Conservation (phyloP, 164 flowering plant species). For the Euptelea pleiosperma region DNA sequence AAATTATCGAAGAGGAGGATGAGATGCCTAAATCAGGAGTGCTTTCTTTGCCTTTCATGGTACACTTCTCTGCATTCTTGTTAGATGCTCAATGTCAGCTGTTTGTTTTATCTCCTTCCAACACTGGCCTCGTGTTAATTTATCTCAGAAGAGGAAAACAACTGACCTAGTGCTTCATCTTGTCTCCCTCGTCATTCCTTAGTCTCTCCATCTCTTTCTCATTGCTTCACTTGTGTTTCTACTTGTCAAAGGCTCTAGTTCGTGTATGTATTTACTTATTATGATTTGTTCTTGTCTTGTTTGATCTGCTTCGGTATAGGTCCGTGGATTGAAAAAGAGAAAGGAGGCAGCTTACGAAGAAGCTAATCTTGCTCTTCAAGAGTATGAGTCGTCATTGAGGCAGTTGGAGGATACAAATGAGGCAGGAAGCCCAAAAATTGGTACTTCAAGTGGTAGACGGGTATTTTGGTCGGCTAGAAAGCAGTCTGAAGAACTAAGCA, state of each 20-base stretch:
- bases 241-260: neutral
- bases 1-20: constrained; percentile 58
- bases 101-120: neutral
- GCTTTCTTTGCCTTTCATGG: constrained; percentile 89
- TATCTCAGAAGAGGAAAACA: neutral
- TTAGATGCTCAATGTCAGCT: neutral
- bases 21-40: constrained; percentile 68
- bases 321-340: constrained; percentile 65
- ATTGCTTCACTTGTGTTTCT: neutral
- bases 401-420: constrained; percentile 38
- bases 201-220: neutral
- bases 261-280: neutral
- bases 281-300: neutral
- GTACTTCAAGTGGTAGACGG: constrained; percentile 56
- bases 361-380: constrained; percentile 72
- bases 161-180: too few relatives aligned
- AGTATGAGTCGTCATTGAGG: constrained; percentile 53
- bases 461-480: constrained; percentile 59
- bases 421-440: constrained; percentile 20
- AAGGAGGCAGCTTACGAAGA: constrained; percentile 66
- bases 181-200: neutral
- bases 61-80: constrained; percentile 23
- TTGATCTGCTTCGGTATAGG: constrained; percentile 38
- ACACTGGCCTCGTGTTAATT: neutral
- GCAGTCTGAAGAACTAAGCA: constrained; percentile 28